Percentiles rank a stretch among this genome's conserved stretches.
phyloP scores from a whole-genome alignment of 441 rosid genomes.

The Macaranga tanarius region DNA sequence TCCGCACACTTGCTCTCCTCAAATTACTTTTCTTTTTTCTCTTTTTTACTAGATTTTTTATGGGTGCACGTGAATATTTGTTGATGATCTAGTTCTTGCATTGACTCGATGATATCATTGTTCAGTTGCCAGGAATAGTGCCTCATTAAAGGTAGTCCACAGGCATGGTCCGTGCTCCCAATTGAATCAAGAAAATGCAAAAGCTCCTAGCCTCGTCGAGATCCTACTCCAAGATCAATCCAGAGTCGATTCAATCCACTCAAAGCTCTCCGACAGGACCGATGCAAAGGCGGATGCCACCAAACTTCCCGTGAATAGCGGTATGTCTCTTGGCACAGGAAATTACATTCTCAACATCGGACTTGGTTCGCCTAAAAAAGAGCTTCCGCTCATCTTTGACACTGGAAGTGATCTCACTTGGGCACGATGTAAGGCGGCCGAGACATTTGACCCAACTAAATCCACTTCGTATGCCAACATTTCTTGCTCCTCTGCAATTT shows the following conservation, averaged over 20 bases:
- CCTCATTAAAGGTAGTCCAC: slow-evolving; percentile 33
- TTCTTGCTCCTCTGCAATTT: slow-evolving; percentile 52
- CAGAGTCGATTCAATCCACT: slow-evolving; percentile 42
- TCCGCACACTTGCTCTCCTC: not conserved
- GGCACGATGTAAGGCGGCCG: slow-evolving; percentile 51
- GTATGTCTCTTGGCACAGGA: slow-evolving; percentile 54
- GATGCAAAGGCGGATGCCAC: slow-evolving; percentile 30
- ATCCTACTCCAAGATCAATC: slow-evolving; percentile 42
- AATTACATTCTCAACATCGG: slow-evolving; percentile 56
- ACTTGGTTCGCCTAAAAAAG: slow-evolving; percentile 69
- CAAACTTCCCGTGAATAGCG: slow-evolving; percentile 51
- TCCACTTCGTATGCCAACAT: slow-evolving; percentile 58
- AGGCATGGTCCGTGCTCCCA: slow-evolving; percentile 72
- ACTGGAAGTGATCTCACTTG: slow-evolving; percentile 71
- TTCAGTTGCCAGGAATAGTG: slow-evolving; percentile 1
- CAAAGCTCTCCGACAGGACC: slow-evolving; percentile 25
- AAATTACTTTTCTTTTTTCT: too few relatives aligned
- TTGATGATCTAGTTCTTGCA: not conserved
- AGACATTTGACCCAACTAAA: slow-evolving; percentile 35
- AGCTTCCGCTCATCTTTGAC: slow-evolving; percentile 58
- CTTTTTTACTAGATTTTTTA: too few relatives aligned
- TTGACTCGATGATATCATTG: not conserved
- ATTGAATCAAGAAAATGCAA: slow-evolving; percentile 20
- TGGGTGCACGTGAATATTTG: too few relatives aligned
- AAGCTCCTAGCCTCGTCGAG: slow-evolving; percentile 35